Percentiles rank a stretch among this genome's conserved stretches.
phyloP scores from a whole-genome alignment of 306 rosid species.

The Quercus mongolica region DNA sequence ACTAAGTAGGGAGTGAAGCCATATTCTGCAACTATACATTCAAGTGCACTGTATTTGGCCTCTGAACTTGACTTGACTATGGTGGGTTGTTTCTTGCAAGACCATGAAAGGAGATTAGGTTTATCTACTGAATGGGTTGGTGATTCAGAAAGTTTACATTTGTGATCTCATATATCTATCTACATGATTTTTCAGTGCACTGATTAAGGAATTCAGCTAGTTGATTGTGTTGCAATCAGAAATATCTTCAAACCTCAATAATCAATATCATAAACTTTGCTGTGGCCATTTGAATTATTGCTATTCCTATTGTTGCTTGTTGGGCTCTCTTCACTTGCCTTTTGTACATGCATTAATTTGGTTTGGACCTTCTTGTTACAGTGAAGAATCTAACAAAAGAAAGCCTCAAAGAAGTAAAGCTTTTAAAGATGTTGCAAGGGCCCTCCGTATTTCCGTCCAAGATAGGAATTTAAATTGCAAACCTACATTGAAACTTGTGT shows the following conservation, averaged over 20 bases:
- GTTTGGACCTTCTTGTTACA: slow-evolving; percentile 36
- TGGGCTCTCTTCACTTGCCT: slow-evolving; percentile 9
- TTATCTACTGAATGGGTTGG: neutral
- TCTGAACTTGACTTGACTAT: too few relatives aligned
- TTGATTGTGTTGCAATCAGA: neutral
- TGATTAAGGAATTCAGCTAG: neutral
- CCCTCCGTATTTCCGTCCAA: slow-evolving; percentile 24
- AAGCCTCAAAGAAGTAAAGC: slow-evolving; percentile 65
- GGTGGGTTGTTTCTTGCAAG: too few relatives aligned
- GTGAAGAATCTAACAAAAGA: slow-evolving; percentile 70
- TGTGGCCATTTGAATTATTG: neutral
- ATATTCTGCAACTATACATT: too few relatives aligned
- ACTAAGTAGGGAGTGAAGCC: too few relatives aligned
- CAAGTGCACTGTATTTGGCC: too few relatives aligned
- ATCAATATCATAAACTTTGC: neutral
- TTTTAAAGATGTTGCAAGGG: slow-evolving; percentile 62
- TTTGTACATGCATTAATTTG: neutral
- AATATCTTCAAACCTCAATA: neutral
- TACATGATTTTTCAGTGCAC: neutral
- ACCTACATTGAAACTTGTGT: slow-evolving; percentile 61
- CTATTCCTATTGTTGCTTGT: slow-evolving; percentile 14
- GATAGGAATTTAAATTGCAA: slow-evolving; percentile 53
- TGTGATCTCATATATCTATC: neutral
- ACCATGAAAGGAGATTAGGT: too few relatives aligned
- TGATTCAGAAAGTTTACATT: slow-evolving; percentile 1